Conservation (phyloP, 371 early-diverging fungal genomes). For the Apophysomyces ossiformis region DNA sequence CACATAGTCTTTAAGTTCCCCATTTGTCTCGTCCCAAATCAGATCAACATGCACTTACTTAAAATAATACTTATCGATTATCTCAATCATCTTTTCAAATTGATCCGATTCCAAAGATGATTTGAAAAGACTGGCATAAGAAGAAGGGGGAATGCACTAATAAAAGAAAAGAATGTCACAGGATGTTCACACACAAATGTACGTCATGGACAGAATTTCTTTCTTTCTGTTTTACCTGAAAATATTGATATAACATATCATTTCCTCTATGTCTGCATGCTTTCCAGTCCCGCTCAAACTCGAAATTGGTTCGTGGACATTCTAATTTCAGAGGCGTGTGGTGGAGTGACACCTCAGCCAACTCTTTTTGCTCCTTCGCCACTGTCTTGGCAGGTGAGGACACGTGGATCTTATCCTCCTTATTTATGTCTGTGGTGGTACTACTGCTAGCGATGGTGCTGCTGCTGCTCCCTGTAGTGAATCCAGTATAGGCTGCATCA, state of each 20-base stretch:
- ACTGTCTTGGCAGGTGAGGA: background rate
- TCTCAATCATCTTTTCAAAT: conserved; percentile 61
- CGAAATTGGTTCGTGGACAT: conserved; percentile 63
- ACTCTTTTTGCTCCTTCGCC: background rate
- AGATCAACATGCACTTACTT: conserved; percentile 11
- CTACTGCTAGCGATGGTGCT: too few species aligned
- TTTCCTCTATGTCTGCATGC: conserved; percentile 53
- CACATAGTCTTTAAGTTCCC: background rate
- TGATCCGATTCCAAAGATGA: conserved; percentile 77
- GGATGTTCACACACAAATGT: background rate
- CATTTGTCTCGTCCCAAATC: background rate
- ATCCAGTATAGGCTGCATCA: conserved; percentile 27
- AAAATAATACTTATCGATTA: conserved; percentile 48
- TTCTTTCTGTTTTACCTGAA: conserved; percentile 61
- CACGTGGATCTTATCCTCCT: background rate
- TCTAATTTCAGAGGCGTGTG: conserved; percentile 25
- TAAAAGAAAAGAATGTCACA: background rate
- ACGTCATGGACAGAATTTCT: background rate
- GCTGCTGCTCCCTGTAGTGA: background rate
- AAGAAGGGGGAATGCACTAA: conserved; percentile 54
- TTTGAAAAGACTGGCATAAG: conserved; percentile 63
- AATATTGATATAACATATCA: conserved; percentile 61
- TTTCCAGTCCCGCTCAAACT: conserved; percentile 84
- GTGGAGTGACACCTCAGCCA: background rate
- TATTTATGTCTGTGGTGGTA: too few species aligned